Conservation (phyloP, 768 basidiomycete species). For the Rhizopogon sp. region DNA sequence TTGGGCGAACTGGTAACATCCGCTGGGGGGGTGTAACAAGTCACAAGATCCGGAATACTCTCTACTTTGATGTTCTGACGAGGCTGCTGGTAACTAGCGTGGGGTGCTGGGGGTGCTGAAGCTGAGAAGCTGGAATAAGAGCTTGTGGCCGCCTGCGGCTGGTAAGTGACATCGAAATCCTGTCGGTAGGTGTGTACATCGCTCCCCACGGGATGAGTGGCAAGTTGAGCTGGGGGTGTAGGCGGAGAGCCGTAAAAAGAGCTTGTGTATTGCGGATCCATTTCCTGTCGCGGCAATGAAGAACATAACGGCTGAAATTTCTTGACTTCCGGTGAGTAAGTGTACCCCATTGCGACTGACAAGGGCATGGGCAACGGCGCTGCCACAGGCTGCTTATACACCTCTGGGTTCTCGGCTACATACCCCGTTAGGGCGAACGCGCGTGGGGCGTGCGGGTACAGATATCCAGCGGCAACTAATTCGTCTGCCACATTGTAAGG, state of each 20-base stretch:
- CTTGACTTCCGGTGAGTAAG: conserved; percentile 26
- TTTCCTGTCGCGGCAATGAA: conserved; percentile 24
- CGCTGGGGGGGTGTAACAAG: conserved; percentile 14
- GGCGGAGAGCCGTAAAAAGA: conserved; percentile 10
- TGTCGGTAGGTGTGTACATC: conserved; percentile 17
- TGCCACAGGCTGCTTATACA: conserved; percentile 28
- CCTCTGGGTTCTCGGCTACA: conserved; percentile 16
- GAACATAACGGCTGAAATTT: conserved; percentile 33
- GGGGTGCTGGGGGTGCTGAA: conserved; percentile 14
- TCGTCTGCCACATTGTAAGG: conserved; percentile 23
- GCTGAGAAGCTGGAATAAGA: conserved; percentile 18
- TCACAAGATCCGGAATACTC: conserved; percentile 16
- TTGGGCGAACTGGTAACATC: conserved; percentile 19
- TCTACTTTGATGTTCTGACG: conserved; percentile 25
- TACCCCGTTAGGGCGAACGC: conserved; percentile 20
- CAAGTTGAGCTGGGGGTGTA: conserved; percentile 6
- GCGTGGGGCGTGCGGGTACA: conserved; percentile 19
- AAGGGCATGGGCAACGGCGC: conserved; percentile 27
- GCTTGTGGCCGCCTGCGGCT: conserved; percentile 14
- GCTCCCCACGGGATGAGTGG: conserved; percentile 10
- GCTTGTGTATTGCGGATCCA: conserved; percentile 16
- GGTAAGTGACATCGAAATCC: conserved; percentile 22
- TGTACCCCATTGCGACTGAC: conserved; percentile 27
- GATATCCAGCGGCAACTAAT: conserved; percentile 12
- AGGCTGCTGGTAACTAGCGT: conserved; percentile 13